A percentile compares a stretch with the other conserved stretches of the same genome.
Evolutionary conservation across 1,284 basidiomycete species (phyloP).

Genomic region (Hypsizygus ulmarius): DNA sequence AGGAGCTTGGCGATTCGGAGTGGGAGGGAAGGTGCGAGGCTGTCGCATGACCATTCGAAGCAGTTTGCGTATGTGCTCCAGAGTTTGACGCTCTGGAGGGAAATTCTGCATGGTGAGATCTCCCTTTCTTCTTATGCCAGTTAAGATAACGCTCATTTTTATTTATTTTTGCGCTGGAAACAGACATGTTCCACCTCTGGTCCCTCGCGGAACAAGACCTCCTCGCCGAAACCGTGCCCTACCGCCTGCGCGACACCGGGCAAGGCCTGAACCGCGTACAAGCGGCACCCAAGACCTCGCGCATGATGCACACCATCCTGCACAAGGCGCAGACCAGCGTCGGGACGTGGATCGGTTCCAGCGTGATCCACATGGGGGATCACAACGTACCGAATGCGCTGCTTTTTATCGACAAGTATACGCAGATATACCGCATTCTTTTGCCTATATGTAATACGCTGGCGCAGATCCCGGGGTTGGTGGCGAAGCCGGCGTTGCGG

Average conservation of each 20-base stretch:
- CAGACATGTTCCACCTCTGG: constrained; percentile 87
- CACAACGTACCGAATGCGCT: constrained; percentile 86
- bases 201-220: constrained; percentile 74
- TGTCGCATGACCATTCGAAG: constrained; percentile 78
- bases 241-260: constrained; percentile 78
- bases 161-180: no score
- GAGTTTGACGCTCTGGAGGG: constrained; percentile 79
- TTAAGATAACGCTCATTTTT: background rate
- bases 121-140: background rate
- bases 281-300: constrained; percentile 76
- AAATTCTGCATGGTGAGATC: constrained; percentile 70
- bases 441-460: constrained; percentile 79
- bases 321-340: constrained; percentile 76
- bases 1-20: constrained; percentile 71
- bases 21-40: constrained; percentile 70
- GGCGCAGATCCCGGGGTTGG: constrained; percentile 62
- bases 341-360: constrained; percentile 74
- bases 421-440: constrained; percentile 82
- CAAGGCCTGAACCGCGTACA: constrained; percentile 84
- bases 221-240: constrained; percentile 66
- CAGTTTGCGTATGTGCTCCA: constrained; percentile 81
- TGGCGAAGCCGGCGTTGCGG: constrained; percentile 60
- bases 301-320: constrained; percentile 81
- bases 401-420: constrained; percentile 85
- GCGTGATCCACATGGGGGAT: constrained; percentile 55